Evolutionary conservation across 2,329 filamentous ascomycete species (phyloP).

Genomic region (Lizonia empirigonia): DNA sequence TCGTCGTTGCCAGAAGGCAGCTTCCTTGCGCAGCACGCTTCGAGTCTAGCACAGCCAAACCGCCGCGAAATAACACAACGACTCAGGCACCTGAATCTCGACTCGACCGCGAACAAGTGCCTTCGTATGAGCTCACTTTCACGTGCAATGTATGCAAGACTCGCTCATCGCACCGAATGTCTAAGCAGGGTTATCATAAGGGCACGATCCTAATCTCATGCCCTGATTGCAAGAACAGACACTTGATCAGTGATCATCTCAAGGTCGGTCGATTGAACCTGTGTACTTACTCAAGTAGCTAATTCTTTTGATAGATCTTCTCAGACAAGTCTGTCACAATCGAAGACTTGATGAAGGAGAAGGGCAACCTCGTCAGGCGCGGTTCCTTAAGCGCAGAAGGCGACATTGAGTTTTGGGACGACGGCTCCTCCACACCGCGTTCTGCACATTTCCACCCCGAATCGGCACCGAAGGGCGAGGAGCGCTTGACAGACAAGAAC

Average conservation of each 20-base stretch:
- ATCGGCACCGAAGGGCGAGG: constrained; percentile 32
- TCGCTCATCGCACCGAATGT: constrained; percentile 82
- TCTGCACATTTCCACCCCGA: constrained; percentile 44
- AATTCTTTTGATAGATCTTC: constrained; percentile 62
- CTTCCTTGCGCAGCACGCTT: constrained; percentile 27
- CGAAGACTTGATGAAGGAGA: constrained; percentile 77
- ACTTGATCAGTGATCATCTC: constrained; percentile 91
- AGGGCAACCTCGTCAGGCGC: constrained; percentile 74
- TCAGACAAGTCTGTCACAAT: constrained; percentile 72
- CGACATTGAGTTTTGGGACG: constrained; percentile 92
- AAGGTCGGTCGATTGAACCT: constrained; percentile 52
- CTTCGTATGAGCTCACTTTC: constrained; percentile 86
- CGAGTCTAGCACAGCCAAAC: constrained; percentile 33
- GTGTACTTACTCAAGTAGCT: background rate
- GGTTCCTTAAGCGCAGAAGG: constrained; percentile 75
- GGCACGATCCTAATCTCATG: constrained; percentile 90
- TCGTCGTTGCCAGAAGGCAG: constrained; percentile 15
- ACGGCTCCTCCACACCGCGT: constrained; percentile 57
- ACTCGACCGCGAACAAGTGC: constrained; percentile 53
- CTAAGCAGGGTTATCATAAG: constrained; percentile 93
- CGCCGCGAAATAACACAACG: constrained; percentile 30
- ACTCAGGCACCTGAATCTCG: constrained; percentile 43
- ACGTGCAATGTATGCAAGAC: constrained; percentile 86
- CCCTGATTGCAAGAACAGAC: constrained; percentile 81
- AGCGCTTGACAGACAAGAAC: constrained; percentile 26